Evolutionary conservation across 352 stramenopile species (phyloP).

Genomic region (Peronosclerospora sorghi): DNA sequence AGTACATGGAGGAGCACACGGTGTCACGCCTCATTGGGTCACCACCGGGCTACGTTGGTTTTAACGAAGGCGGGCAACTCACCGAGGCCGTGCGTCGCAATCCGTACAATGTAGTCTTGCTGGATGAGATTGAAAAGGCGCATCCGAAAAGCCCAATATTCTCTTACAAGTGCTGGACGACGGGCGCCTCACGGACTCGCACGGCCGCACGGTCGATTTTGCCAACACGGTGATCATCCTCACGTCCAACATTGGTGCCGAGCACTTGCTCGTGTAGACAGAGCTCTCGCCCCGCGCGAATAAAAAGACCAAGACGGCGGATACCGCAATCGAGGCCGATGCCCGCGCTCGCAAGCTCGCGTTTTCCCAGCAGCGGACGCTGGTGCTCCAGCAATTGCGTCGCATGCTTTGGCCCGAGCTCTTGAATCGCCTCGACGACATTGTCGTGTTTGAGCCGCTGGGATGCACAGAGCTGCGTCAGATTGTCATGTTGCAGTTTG

Average conservation of each 20-base stretch:
- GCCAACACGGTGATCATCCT: constrained; percentile 96
- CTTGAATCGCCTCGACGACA: constrained; percentile 93
- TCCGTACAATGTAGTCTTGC: constrained; percentile 94
- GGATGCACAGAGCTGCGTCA: constrained; percentile 77
- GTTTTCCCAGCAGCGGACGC: constrained; percentile 48
- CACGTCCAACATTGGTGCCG: constrained; percentile 93
- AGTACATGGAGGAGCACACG: constrained; percentile 96
- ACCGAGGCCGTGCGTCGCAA: constrained; percentile 92
- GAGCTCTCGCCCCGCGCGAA: constrained; percentile 34
- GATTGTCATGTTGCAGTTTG: constrained; percentile 91
- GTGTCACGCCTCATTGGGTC: constrained; percentile 90
- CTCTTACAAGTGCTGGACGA: constrained; percentile 97
- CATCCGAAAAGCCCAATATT: constrained; percentile 91
- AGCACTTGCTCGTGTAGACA: constrained; percentile 77
- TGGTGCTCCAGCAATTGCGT: constrained; percentile 84
- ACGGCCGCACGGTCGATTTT: constrained; percentile 95
- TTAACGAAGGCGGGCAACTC: constrained; percentile 90
- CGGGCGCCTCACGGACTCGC: constrained; percentile 93
- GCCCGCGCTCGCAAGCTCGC: constrained; percentile 12
- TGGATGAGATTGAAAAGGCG: constrained; percentile 98
- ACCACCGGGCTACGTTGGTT: constrained; percentile 92
- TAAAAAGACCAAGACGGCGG: constrained; percentile 55
- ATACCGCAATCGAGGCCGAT: constrained; percentile 13
- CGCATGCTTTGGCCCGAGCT: constrained; percentile 90
- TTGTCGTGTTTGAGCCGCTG: constrained; percentile 94